Evolutionary conservation across 495 filamentous ascomycete genomes (phyloP), one percentile per base, ranked within the genome.

Genomic region (Thozetella sp.): DNA sequence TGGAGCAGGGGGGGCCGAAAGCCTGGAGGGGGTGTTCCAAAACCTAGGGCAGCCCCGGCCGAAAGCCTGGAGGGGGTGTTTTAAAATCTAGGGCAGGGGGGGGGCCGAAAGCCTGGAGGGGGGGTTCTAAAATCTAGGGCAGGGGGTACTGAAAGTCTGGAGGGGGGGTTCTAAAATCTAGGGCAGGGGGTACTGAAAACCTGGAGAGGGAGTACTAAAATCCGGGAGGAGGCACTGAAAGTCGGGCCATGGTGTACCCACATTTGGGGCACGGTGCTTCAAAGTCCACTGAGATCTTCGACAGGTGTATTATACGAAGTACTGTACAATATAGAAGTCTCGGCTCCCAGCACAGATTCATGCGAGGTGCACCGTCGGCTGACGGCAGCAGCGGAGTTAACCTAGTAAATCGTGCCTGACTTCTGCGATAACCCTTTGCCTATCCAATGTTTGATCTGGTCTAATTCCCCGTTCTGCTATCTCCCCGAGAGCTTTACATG

Each of bases 391-490:
- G 6, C 6, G 30, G 30, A 37, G 6, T 15, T 15, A 37, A 6
- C 30, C 30, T 37, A 37, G 30, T 37, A 37, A 15, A 37, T 37
- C 30, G 30, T 37, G 30, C 30, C 30, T 37, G 30, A 37, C 30
- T 15, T 15, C 30, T 37, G 30, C 30, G 30, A 37, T 15, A 37
- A 15, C 30, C 30, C 15, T 6, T 15, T 37, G 30, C 30, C 30
- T 53, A 58, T 58, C 46, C 27, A 58, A 17, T 34, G 56, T 22
- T 46, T 34, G 46, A 58, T 52, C n/a, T 53, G 46, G 25, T 34
- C 56, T 51, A 27, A 20, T 40, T 20, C 25, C 27, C 22, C 19
- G 51, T 22, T 58, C 46, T 40, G 46, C 56, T 58, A 58, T 40
- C 23, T 34, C 25, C 26, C 24, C 43, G 23, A 58, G 56, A 58